Evolutionary conservation across 2,329 filamentous ascomycete genomes (phyloP).

Genomic region (Endothia cerciana): DNA sequence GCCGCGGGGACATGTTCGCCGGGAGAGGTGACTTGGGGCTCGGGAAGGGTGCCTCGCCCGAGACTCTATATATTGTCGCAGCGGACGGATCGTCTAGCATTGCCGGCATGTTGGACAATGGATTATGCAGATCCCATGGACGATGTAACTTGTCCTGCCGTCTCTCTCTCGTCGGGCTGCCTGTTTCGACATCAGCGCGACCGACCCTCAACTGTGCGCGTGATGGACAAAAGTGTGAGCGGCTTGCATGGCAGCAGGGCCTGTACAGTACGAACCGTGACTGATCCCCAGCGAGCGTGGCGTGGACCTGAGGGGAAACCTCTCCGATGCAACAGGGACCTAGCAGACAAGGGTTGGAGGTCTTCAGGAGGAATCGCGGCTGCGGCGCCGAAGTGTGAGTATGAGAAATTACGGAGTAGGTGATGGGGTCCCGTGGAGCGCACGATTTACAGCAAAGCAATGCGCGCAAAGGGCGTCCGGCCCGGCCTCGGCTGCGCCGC

Average conservation of each 20-base stretch:
- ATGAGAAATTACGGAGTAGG: neutral
- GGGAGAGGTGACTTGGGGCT: slow-evolving; percentile 68
- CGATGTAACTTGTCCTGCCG: neutral
- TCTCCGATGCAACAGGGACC: neutral
- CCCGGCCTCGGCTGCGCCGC: neutral
- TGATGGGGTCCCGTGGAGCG: neutral
- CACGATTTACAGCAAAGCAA: neutral
- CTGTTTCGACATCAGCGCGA: neutral
- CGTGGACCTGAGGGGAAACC: no score
- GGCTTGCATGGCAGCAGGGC: no score
- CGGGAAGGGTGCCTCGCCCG: slow-evolving; percentile 68
- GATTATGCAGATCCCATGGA: neutral
- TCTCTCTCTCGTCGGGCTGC: neutral
- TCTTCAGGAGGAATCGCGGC: neutral
- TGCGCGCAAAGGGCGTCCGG: neutral
- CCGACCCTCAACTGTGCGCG: neutral
- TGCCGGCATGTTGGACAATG: slow-evolving; percentile 65
- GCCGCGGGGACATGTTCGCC: slow-evolving; percentile 69
- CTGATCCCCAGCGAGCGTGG: no score
- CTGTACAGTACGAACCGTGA: neutral
- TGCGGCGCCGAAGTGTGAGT: neutral
- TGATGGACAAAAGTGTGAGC: neutral
- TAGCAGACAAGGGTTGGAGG: neutral
- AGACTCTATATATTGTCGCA: slow-evolving; percentile 71
- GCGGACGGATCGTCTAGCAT: slow-evolving; percentile 77